These are phyloP conservation scores for Calamus simplicifolius DNA, from an alignment of 176 grass and related monocot species.

Conservation along the genomic window DNA sequence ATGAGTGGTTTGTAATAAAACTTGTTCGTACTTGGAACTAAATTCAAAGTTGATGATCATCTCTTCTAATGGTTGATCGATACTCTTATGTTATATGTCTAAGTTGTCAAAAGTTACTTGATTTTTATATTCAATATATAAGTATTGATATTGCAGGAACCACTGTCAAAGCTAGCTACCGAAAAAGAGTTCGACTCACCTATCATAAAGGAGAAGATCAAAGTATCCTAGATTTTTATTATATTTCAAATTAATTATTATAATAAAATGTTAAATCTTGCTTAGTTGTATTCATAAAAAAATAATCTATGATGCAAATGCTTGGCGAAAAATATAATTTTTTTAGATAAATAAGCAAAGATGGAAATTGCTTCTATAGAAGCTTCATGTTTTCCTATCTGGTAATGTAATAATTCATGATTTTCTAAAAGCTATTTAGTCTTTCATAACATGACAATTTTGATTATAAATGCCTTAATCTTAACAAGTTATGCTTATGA, in stretches of 20 bases:
- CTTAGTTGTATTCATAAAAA: background rate
- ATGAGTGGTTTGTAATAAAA: too few relatives aligned
- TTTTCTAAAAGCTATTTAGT: too few relatives aligned
- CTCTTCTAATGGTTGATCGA: too few relatives aligned
- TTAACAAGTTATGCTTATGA: too few relatives aligned
- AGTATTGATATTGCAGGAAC: background rate
- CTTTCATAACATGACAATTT: too few relatives aligned
- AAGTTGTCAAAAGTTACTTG: too few relatives aligned
- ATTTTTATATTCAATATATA: too few relatives aligned
- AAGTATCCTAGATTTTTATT: background rate
- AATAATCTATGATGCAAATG: background rate
- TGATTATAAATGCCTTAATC: too few relatives aligned
- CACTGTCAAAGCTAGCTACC: background rate
- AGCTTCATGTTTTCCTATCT: constrained; percentile 4
- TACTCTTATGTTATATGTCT: too few relatives aligned
- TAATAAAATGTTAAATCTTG: background rate
- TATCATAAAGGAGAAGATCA: constrained; percentile 1
- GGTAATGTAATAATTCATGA: background rate
- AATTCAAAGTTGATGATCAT: too few relatives aligned
- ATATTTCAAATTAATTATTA: background rate
- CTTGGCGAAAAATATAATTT: background rate
- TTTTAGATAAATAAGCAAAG: background rate
- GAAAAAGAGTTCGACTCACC: background rate
- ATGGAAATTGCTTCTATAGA: constrained; percentile 2
- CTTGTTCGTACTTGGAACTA: too few relatives aligned